Evolutionary conservation across 2,329 filamentous ascomycete genomes (phyloP), one percentile per base, ranked within the genome.

Genomic region (Ascochyta koolunga): DNA sequence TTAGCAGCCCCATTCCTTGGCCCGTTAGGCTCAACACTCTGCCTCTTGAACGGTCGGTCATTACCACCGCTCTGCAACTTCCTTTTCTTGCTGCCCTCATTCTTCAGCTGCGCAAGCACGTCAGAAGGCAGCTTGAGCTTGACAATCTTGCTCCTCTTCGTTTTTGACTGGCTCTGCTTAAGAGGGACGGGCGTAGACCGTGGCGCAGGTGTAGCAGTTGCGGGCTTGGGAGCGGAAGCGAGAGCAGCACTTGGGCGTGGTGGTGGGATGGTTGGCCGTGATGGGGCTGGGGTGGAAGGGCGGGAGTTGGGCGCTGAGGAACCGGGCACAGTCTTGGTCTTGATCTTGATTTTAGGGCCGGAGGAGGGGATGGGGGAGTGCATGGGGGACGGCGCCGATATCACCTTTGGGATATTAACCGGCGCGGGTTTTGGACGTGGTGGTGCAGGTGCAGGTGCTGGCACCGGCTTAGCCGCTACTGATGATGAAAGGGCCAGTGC

Each of bases 341-440:
- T 66, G 50, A 70, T 65, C 42, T 68, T 70, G 29, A 68, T 64
- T 40, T 65, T 68, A 2, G 65, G 66, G 11, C 59, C 65, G 4
- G 65, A 60, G 7, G 61, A 54, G 22, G 65, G 64, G 6, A 67
- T 64, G 4, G 63, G 65, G 5, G 65, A 66, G 24, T 56, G 51
- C n/a, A 68, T 68, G n/a, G 63, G 51, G 5, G 61, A 60, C 18
- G 67, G 54, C 33, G 63, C 59, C 13, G 63, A 50, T 6, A 63
- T 54, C n/a, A 50, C 47, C 8, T 59, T 53, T 13, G 64, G 60
- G 13, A 63, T 40, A 8, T 54, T 63, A 50, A 67, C 56, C 2
- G 60, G 50, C 8, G 58, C 43, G 19, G 58, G 58, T 22, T 50
- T 56, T 10, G 49, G 49, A 29, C 44, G 54, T 25, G 54, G 35